Evolutionary conservation across 2,329 filamentous ascomycete genomes (phyloP), one percentile per base, ranked within the genome.

Genomic region (Colletotrichum endophyticum): DNA sequence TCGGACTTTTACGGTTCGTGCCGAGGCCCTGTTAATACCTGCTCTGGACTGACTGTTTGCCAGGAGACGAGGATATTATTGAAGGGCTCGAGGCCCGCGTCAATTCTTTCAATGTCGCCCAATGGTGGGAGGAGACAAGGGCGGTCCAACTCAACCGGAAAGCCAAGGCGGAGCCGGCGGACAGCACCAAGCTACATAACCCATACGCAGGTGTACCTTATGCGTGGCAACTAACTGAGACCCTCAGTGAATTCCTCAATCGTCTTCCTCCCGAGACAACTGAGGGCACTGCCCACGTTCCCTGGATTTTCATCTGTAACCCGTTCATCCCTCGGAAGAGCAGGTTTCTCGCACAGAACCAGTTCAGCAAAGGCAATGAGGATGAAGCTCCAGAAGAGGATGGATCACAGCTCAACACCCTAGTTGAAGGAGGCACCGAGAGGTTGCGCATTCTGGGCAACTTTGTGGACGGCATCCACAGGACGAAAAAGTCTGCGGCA

Each of bases 221-320:
- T 77, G 92, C 90, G 30, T 92, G 93, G 87, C 93, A 94, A 82
- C 87, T 93, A 32, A 86, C 86, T 2, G 94, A 96, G 81, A 90
- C 89, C 0, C 85, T 94, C 2, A 84, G 90, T 9, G 88, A 90
- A 1, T 98, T 98, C 79, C 84, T 97, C 3, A 76, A 85, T 11
- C 92, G 95, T 11, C 87, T 96, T 0, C 93, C 94, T 0, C 94
- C 95, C 0, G 89, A 89, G 5, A 93, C 89, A 2, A 94, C 92
- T 2, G 83, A 87, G 4, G 82, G 85, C 5, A 84, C 83, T 2
- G 80, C 80, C 1, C 79, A 85, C 1, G 87, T 89, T 4, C 89
- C 90, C 0, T 97, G 95, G 94, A 95, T 98, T 64, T 95, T 90
- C 86, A 90, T 94, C 57, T 90, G 89, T 69, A 95, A 95, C 82